These are phyloP conservation scores for Incumbomyces lentus DNA, from an alignment of 2,329 filamentous ascomycete genomes.

Conservation along the genomic window DNA sequence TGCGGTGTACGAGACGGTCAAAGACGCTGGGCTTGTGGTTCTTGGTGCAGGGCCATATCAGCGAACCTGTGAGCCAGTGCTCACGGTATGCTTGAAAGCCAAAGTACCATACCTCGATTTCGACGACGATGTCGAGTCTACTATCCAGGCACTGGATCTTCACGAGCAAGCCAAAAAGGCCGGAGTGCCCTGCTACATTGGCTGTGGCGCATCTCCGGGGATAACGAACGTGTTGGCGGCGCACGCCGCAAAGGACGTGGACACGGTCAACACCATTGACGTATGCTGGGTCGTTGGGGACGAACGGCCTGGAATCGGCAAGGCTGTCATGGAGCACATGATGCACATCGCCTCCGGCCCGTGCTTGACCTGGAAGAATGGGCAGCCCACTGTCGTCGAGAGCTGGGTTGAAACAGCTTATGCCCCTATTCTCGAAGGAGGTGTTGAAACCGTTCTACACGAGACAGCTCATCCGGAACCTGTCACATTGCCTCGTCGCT, in stretches of 20 bases:
- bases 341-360: conserved; percentile 16
- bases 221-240: conserved; percentile 5
- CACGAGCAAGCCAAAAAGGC: conserved; percentile 1
- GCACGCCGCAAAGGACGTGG: conserved; percentile 8
- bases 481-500: no score
- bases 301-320: conserved; percentile 10
- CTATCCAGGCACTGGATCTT: conserved; percentile 1
- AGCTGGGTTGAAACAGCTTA: conserved; percentile 15
- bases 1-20: conserved; percentile 3
- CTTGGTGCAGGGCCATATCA: conserved; percentile 6
- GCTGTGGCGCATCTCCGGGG: conserved; percentile 6
- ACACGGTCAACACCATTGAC: conserved; percentile 14
- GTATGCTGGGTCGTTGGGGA: conserved; percentile 16
- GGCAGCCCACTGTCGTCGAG: conserved; percentile 9
- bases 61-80: conserved; percentile 5
- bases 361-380: conserved; percentile 15
- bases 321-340: conserved; percentile 15
- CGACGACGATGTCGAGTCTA: conserved; percentile 6
- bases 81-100: conserved; percentile 1
- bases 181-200: conserved; percentile 7
- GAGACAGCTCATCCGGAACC: no score
- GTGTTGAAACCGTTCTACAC: no score
- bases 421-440: no score
- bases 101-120: conserved; percentile 7
- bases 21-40: conserved; percentile 3